Evolutionary conservation across 331 rosid species (phyloP).

Genomic region (Pyrus hybrid): DNA sequence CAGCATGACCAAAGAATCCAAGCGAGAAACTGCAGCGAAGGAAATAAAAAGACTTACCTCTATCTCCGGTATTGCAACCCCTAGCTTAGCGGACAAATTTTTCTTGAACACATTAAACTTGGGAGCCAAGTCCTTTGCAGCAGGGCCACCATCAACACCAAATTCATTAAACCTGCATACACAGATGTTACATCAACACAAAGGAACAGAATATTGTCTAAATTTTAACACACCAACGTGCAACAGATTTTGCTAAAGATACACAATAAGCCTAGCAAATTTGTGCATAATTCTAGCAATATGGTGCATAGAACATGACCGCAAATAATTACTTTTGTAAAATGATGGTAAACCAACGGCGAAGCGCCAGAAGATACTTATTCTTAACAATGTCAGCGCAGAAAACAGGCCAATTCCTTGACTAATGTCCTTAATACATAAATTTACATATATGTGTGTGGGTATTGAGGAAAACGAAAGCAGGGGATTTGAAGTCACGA

Average conservation of each 20-base stretch:
- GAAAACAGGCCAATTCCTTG: background rate
- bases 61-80: slow-evolving; percentile 44
- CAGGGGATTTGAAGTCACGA: too few species aligned
- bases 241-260: background rate
- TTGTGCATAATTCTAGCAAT: background rate
- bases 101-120: too few species aligned
- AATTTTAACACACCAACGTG: background rate
- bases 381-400: background rate
- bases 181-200: slow-evolving; percentile 11
- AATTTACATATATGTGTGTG: too few species aligned
- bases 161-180: slow-evolving; percentile 61
- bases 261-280: background rate
- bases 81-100: slow-evolving; percentile 42
- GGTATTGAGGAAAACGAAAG: too few species aligned
- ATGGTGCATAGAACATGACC: background rate
- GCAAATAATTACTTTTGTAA: background rate
- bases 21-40: background rate
- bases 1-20: background rate
- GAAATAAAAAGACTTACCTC: slow-evolving; percentile 38
- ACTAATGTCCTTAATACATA: background rate
- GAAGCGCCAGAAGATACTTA: background rate
- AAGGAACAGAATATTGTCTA: background rate
- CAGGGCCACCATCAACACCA: too few species aligned
- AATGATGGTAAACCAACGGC: background rate
- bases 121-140: too few species aligned